phyloP scores from a whole-genome alignment of 106 monocot genomes.

The Apostasia ramifera region DNA sequence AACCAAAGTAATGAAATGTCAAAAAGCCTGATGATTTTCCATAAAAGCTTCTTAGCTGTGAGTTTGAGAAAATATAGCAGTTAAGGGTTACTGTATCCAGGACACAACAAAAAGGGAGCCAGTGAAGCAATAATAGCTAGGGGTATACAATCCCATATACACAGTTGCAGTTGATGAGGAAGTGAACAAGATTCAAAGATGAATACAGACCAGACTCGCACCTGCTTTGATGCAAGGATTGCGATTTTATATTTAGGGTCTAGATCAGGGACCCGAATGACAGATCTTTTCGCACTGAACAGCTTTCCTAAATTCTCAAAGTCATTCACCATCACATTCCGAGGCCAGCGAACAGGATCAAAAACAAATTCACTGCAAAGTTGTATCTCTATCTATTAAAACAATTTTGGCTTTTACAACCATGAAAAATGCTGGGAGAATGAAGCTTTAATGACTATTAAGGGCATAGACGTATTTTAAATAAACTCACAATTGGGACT shows the following conservation, averaged over 20 bases:
- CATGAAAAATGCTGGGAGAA: background rate
- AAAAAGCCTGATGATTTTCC: background rate
- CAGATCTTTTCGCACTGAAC: slow-evolving; percentile 76
- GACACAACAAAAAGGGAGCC: no score
- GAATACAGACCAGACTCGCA: slow-evolving; percentile 15
- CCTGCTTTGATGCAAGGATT: slow-evolving; percentile 94
- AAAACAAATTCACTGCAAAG: slow-evolving; percentile 83
- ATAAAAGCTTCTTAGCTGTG: no score
- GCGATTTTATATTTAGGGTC: slow-evolving; percentile 90
- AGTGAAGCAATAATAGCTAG: no score
- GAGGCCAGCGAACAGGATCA: slow-evolving; percentile 70
- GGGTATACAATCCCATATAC: no score
- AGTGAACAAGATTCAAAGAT: background rate
- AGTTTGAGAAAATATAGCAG: no score
- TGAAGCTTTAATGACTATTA: background rate
- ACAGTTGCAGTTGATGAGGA: no score
- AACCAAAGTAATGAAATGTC: background rate
- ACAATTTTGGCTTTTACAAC: background rate
- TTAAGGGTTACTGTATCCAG: no score
- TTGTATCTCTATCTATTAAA: slow-evolving; percentile 16
- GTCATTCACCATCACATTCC: slow-evolving; percentile 48
- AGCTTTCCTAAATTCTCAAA: slow-evolving; percentile 55
- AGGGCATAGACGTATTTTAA: background rate
- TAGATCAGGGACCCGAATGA: slow-evolving; percentile 73
- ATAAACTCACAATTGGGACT: background rate